These are phyloP conservation scores for Botrytis galanthina DNA, from an alignment of 2,329 filamentous ascomycete genomes.

Conservation along the genomic window DNA sequence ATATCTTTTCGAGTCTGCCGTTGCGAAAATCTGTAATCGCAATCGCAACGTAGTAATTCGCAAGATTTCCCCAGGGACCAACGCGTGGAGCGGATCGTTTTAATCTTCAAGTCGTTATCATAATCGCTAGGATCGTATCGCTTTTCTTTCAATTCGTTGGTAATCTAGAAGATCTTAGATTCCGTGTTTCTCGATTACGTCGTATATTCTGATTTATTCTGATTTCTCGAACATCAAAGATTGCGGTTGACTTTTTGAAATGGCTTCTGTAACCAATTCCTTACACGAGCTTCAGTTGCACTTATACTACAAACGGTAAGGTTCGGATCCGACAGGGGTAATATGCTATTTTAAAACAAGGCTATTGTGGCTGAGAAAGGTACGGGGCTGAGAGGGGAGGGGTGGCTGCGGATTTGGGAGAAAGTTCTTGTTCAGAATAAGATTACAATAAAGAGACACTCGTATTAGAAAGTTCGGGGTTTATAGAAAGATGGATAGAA, in stretches of 20 bases:
- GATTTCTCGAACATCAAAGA: not conserved
- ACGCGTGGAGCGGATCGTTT: slow-evolving; percentile 19
- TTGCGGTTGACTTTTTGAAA: slow-evolving; percentile 9
- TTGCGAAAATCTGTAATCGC: slow-evolving; percentile 18
- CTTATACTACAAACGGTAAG: slow-evolving; percentile 10
- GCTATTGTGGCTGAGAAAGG: slow-evolving; percentile 15
- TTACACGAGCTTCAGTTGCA: slow-evolving; percentile 19
- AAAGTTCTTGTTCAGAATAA: not conserved
- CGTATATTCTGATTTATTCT: not conserved
- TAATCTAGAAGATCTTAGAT: too few species aligned
- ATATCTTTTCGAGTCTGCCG: not conserved
- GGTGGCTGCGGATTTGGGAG: not conserved
- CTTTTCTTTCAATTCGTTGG: not conserved
- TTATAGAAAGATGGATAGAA: not conserved
- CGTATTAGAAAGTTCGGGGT: not conserved
- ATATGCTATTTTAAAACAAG: slow-evolving; percentile 23
- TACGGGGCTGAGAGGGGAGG: slow-evolving; percentile 1
- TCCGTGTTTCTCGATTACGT: not conserved
- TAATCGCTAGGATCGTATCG: slow-evolving; percentile 17
- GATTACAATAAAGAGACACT: not conserved
- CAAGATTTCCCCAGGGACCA: slow-evolving; percentile 16
- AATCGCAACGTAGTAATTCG: slow-evolving; percentile 18
- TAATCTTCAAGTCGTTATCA: slow-evolving; percentile 27
- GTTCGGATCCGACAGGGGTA: slow-evolving; percentile 6
- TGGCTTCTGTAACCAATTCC: slow-evolving; percentile 20